phyloP scores from a whole-genome alignment of 176 grass and related monocot species.

The Lolium multiflorum region DNA sequence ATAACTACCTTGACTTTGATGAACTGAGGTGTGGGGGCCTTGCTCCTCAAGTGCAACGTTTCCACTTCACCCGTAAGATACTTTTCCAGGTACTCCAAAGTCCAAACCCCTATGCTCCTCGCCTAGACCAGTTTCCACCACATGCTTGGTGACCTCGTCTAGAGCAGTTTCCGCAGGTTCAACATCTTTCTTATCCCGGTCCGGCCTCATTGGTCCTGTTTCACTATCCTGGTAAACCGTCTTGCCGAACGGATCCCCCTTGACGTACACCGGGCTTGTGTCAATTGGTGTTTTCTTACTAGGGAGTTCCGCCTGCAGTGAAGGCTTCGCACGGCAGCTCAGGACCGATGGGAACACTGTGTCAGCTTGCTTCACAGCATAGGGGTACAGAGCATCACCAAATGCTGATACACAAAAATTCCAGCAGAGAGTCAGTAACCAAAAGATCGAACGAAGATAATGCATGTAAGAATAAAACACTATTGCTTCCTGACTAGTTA shows the following conservation, averaged over 20 bases:
- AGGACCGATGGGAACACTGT: neutral
- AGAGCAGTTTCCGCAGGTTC: neutral
- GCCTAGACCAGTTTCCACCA: neutral
- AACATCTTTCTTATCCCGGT: neutral
- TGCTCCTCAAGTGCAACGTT: neutral
- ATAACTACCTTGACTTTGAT: conserved; percentile 8
- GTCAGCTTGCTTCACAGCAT: neutral
- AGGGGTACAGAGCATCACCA: neutral
- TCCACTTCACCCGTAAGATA: neutral
- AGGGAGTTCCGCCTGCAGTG: neutral
- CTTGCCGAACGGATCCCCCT: neutral
- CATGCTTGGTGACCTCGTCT: neutral
- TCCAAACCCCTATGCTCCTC: conserved; percentile 13
- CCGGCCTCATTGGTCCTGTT: neutral
- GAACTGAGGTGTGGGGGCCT: conserved; percentile 5
- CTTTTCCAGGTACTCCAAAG: neutral
- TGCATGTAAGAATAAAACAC: neutral
- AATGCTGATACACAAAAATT: conserved; percentile 17
- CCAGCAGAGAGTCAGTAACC: neutral
- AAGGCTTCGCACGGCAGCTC: neutral
- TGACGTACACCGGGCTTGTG: neutral
- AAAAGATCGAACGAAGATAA: neutral
- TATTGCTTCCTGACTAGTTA: neutral
- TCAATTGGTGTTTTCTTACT: neutral
- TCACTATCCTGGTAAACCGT: neutral